These are phyloP conservation scores for Cercospora brassicicola DNA, from an alignment of 2,329 filamentous ascomycete genomes.

Conservation along the genomic window DNA sequence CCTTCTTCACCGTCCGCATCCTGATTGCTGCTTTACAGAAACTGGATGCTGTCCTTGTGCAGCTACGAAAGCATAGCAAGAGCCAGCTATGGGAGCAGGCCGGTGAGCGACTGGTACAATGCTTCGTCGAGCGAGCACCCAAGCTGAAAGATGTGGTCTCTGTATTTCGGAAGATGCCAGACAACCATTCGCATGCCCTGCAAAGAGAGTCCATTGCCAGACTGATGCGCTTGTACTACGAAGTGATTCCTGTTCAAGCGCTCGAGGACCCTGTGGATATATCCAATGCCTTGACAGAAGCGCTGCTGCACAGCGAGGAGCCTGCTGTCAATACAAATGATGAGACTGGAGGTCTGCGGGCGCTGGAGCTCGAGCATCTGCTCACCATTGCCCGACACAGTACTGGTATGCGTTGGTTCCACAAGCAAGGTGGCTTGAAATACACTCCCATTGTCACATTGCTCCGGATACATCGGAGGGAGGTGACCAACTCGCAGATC, in stretches of 20 bases:
- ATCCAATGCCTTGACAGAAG: conserved; percentile 69
- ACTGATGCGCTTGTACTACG: conserved; percentile 80
- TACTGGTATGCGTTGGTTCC: conserved; percentile 86
- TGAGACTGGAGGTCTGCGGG: conserved; percentile 54
- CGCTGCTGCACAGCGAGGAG: conserved; percentile 53
- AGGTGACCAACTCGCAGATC: conserved; percentile 43
- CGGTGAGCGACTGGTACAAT: conserved; percentile 64
- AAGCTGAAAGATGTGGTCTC: conserved; percentile 77
- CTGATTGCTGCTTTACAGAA: conserved; percentile 79
- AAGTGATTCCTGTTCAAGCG: conserved; percentile 74
- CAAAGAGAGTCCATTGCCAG: conserved; percentile 78
- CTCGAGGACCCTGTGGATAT: conserved; percentile 86
- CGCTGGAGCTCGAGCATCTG: conserved; percentile 78
- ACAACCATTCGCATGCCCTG: conserved; percentile 62
- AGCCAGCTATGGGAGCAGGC: conserved; percentile 68
- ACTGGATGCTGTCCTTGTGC: conserved; percentile 62
- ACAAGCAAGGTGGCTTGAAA: conserved; percentile 63
- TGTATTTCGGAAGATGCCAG: conserved; percentile 67
- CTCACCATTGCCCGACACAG: conserved; percentile 78
- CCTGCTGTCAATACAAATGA: conserved; percentile 40
- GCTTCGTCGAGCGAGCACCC: conserved; percentile 77
- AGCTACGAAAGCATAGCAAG: conserved; percentile 49
- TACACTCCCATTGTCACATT: conserved; percentile 72
- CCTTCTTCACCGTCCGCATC: conserved; percentile 79
- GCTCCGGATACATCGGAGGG: conserved; percentile 57